Base-by-base conservation (phyloP, 306 rosid genomes). In the Spatholobus suberectus region DNA sequence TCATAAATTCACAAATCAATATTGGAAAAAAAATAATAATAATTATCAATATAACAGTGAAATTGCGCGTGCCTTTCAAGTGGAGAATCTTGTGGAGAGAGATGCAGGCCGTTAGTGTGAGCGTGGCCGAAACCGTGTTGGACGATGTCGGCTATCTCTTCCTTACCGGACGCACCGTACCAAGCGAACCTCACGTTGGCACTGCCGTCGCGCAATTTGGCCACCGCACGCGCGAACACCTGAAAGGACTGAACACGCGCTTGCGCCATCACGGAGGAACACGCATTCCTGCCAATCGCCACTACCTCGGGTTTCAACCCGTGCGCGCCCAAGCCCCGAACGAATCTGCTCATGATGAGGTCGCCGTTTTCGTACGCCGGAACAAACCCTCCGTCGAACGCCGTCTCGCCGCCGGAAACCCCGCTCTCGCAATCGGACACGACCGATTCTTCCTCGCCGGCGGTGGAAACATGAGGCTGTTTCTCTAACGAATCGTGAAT, bases 161-260 rank as follows among this genome's bases (percentile, higher is more conserved):
- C 91, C 26, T 76, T 87, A 0, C 90, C 71, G 5, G 89, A 85
- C 18, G 88, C 76, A 0, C 89, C 88, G 26, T 77, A 91, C 99
- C 99, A 96, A 41, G 94, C 97, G 26, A 88, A 89, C 37, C 61
- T 88, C 5, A 92, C 86, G 69, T 91, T 92, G 40, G 97, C 90
- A 84, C 86, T 44, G 0, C 97, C 98, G 0, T 66, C 85, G 34
- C 85, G 85, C 59, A 86, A 87, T 46, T 73, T 80, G 67, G 75
- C 89, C 11, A 73, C 35, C 1, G 98, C 98, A 40, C 82, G 86
- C 44, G 61, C 52, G 84, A 88, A 91, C 47, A 94, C 75, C 87
- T 80, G 91, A 76, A 94, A 96, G 32, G 92, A 62, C n/a, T 83
- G 88, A 24, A 79, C 35, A 73, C 92, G 89, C 2, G 99, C 99